Base-by-base conservation (phyloP, 495 filamentous ascomycete species). In the Copromyces sp. region DNA sequence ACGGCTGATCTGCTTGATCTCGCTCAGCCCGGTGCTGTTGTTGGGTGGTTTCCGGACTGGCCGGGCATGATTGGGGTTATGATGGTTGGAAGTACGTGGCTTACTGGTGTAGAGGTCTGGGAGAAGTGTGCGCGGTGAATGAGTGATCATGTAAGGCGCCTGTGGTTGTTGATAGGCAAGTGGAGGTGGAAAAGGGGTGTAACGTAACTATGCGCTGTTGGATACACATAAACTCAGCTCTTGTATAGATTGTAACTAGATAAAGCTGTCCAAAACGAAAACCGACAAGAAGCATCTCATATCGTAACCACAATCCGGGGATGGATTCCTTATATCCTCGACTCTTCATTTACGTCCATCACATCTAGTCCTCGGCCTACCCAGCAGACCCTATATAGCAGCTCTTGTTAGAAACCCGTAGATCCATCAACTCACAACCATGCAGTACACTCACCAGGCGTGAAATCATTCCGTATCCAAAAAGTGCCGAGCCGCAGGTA, bases 61-160 rank as follows among this genome's bases (percentile, higher is more conserved):
- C 80, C 84, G 6, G 80, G 83, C 41, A 80, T 79, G 16, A 82
- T 90, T 16, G 87, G 85, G 5, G 53, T 84, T 41, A 80, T 83
- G 20, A 89, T 88, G 86, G 79, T 89, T 29, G 73, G 84, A 39
- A 91, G 88, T 74, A 90, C 90, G 7, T 69, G 87, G 32, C 74
- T 91, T 77, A 86, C 87, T 32, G 83, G 82, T 9, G 72, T 81
- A 75, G 87, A 89, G 75, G 84, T 90, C 11, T 92, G 89, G 89
- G 84, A 87, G 69, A 80, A 79, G 73, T 83, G 84, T 71, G 82
- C 79, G 17, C 75, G 53, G 73, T 82, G 4, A 75, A 68, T 14
- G 72, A 53, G 9, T 29, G 16, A 40, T 42, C 12, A 37, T 45
- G 29, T 61, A 72, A 42, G 14, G 14, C 9, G 70, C 20, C 16